Percentiles rank a stretch among this genome's conserved stretches.
phyloP scores from a whole-genome alignment of 2,329 filamentous ascomycete species.

The Hypoxylon sp. region DNA sequence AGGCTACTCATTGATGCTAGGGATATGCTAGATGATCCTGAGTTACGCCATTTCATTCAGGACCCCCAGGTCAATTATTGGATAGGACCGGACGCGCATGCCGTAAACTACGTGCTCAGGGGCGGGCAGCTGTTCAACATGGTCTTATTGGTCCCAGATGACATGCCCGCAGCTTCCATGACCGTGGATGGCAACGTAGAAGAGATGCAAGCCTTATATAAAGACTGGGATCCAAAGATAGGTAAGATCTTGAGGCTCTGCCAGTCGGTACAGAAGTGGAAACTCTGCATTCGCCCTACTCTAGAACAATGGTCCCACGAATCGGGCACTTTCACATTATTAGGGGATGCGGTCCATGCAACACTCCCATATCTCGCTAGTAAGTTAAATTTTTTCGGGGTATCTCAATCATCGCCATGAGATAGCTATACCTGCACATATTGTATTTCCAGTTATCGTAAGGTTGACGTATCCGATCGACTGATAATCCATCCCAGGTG shows the following conservation, averaged over 20 bases:
- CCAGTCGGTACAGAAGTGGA: constrained; percentile 70
- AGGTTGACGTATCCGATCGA: not conserved
- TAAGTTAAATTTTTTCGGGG: constrained; percentile 16
- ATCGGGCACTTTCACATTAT: constrained; percentile 69
- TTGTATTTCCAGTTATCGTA: not conserved
- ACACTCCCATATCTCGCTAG: constrained; percentile 73
- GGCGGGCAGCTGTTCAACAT: constrained; percentile 65
- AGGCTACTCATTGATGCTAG: constrained; percentile 62
- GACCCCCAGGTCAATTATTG: constrained; percentile 67
- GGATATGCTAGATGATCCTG: constrained; percentile 63
- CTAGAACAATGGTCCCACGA: constrained; percentile 69
- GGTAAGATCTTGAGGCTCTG: constrained; percentile 71
- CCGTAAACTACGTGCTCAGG: constrained; percentile 67
- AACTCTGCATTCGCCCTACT: constrained; percentile 51
- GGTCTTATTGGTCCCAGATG: constrained; percentile 66
- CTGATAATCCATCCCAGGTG: constrained; percentile 43
- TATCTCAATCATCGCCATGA: not conserved
- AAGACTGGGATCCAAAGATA: constrained; percentile 71
- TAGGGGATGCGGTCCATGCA: constrained; percentile 76
- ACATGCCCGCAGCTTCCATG: constrained; percentile 62
- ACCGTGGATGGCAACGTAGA: constrained; percentile 55
- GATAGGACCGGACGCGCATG: constrained; percentile 67
- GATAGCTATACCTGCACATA: not conserved
- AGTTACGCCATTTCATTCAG: constrained; percentile 61
- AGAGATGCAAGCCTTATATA: constrained; percentile 64